phyloP scores from a whole-genome alignment of 1,139 yeast species.

The Taiozyma sp. region DNA sequence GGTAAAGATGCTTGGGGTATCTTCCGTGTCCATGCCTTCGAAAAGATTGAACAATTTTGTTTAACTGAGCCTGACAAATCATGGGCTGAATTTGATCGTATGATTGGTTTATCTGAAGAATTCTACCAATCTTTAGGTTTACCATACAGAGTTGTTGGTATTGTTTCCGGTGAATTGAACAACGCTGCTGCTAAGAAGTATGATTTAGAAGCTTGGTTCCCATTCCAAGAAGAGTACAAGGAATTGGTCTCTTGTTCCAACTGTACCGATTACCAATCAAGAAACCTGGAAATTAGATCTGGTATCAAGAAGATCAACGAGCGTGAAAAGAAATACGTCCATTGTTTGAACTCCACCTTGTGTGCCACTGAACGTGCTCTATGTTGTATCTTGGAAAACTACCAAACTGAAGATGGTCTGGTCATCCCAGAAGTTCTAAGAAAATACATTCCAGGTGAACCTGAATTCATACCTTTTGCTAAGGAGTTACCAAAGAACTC shows the following conservation, averaged over 20 bases:
- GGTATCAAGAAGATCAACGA: constrained; percentile 96
- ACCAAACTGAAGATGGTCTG: constrained; percentile 95
- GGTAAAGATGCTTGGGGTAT: constrained; percentile 99
- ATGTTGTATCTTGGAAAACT: constrained; percentile 95
- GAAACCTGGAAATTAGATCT: constrained; percentile 97
- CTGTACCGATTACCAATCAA: constrained; percentile 98
- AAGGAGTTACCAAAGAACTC: constrained; percentile 94
- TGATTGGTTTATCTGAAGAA: constrained; percentile 89
- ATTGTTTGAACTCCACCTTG: constrained; percentile 94
- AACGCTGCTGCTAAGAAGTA: constrained; percentile 99
- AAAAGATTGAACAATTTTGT: constrained; percentile 95
- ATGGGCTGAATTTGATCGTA: constrained; percentile 94
- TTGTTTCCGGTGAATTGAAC: constrained; percentile 97
- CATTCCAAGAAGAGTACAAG: constrained; percentile 97
- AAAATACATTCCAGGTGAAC: constrained; percentile 96
- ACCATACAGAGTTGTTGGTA: constrained; percentile 96
- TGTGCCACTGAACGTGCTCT: constrained; percentile 98
- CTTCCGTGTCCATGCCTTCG: constrained; percentile 97
- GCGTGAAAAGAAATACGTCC: constrained; percentile 96
- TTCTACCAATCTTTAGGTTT: constrained; percentile 88
- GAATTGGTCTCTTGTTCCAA: constrained; percentile 98
- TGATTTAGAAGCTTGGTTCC: constrained; percentile 99
- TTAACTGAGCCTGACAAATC: constrained; percentile 97
- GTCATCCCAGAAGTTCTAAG: constrained; percentile 92
- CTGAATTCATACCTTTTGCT: constrained; percentile 87